Conservation (phyloP, 345 rosid genomes). For the Syzygium oleosum region DNA sequence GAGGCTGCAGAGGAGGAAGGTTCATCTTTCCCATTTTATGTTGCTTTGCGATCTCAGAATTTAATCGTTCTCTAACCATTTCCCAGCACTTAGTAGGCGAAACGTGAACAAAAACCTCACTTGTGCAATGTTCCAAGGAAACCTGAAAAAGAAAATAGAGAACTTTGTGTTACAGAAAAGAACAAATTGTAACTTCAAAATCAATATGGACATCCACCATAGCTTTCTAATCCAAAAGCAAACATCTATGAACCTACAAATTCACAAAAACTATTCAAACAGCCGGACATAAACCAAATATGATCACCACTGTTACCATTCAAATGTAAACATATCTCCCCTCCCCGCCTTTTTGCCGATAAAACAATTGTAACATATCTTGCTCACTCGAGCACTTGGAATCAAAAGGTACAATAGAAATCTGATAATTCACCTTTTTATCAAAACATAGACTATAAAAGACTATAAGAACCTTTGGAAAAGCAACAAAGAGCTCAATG, state of each 20-base stretch:
- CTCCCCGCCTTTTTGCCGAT: neutral
- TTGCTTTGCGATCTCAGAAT: constrained; percentile 82
- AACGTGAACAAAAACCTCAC: constrained; percentile 80
- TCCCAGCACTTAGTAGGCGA: constrained; percentile 96
- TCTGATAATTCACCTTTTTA: neutral
- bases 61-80: constrained; percentile 92
- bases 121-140: constrained; percentile 60
- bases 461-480: neutral
- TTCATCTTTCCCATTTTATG: constrained; percentile 66
- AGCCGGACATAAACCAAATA: neutral
- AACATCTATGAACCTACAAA: neutral
- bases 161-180: neutral
- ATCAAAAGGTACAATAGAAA: neutral
- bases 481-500: neutral
- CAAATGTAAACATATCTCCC: neutral
- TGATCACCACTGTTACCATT: neutral
- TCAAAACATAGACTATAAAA: neutral
- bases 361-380: neutral
- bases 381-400: neutral
- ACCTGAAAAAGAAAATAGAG: constrained; percentile 36
- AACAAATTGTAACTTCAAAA: neutral
- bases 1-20: constrained; percentile 92
- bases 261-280: neutral
- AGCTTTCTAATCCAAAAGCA: neutral
- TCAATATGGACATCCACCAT: neutral